Evolutionary conservation across 306 rosid genomes (phyloP).

Genomic region (Lathyrus oleraceus): DNA sequence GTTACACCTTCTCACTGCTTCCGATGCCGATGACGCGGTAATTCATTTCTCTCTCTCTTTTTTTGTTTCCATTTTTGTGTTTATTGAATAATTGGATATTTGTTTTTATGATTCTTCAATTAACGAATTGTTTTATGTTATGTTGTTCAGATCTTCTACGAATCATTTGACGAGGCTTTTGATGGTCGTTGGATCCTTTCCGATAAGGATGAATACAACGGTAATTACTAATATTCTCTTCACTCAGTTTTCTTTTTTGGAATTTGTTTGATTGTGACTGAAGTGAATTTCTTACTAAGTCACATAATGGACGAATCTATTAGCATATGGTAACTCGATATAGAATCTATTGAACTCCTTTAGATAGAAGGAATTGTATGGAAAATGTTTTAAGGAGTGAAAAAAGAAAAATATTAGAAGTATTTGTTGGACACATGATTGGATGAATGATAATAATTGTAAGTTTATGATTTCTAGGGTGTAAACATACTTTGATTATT

Average conservation of each 20-base stretch:
- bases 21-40: constrained; percentile 62
- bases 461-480: not conserved
- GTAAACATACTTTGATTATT: not conserved
- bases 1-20: constrained; percentile 56
- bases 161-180: constrained; percentile 73
- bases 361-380: not conserved
- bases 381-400: not conserved
- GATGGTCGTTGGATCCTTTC: constrained; percentile 83
- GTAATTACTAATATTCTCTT: constrained; percentile 32
- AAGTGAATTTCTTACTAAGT: not conserved
- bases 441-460: not conserved
- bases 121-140: not conserved
- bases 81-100: constrained; percentile 13
- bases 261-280: not conserved
- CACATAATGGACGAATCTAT: not conserved
- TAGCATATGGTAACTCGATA: not conserved
- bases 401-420: not conserved
- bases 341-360: constrained; percentile 2
- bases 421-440: not conserved
- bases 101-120: not conserved
- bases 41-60: not conserved
- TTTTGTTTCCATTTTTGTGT: not conserved
- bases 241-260: not conserved
- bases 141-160: constrained; percentile 68
- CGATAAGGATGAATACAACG: constrained; percentile 63